phyloP scores from a whole-genome alignment of 2,329 filamentous ascomycete genomes.

The Raffaelea ambrosiae region DNA sequence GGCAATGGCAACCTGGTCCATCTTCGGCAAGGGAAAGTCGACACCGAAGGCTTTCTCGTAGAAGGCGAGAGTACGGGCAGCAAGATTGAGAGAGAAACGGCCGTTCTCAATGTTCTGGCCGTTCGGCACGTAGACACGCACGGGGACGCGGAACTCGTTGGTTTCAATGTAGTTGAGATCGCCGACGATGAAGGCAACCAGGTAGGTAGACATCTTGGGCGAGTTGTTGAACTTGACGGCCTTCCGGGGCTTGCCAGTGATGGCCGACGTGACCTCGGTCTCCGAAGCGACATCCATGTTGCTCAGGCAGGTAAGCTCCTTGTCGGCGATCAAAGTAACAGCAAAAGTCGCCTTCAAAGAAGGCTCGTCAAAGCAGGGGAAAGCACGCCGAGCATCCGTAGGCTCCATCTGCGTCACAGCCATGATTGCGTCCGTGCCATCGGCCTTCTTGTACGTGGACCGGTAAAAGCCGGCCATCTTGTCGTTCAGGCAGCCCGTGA shows the following conservation, averaged over 20 bases:
- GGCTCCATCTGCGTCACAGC: slow-evolving; percentile 95
- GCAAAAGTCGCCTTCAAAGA: slow-evolving; percentile 89
- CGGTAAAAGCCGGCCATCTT: slow-evolving; percentile 88
- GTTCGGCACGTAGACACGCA: slow-evolving; percentile 88
- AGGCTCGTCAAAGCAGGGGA: slow-evolving; percentile 96
- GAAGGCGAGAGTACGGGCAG: slow-evolving; percentile 81
- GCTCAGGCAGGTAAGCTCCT: slow-evolving; percentile 82
- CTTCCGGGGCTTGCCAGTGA: slow-evolving; percentile 61
- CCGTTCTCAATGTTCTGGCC: slow-evolving; percentile 87
- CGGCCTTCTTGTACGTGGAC: slow-evolving; percentile 78
- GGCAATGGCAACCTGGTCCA: slow-evolving; percentile 94
- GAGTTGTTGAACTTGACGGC: slow-evolving; percentile 87
- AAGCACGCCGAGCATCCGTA: slow-evolving; percentile 84
- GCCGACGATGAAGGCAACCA: slow-evolving; percentile 87
- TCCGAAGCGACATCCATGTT: slow-evolving; percentile 93
- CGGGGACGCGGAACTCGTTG: slow-evolving; percentile 80
- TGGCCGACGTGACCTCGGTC: slow-evolving; percentile 58
- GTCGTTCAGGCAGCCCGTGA: slow-evolving; percentile 72
- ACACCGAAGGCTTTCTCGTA: slow-evolving; percentile 93
- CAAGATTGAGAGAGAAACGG: slow-evolving; percentile 81
- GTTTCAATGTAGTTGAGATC: slow-evolving; percentile 93
- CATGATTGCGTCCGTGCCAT: slow-evolving; percentile 73
- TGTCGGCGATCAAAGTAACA: slow-evolving; percentile 82
- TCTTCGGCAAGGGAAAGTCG: slow-evolving; percentile 81
- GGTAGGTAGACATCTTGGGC: slow-evolving; percentile 91